Evolutionary conservation across 1,284 basidiomycete species (phyloP), one percentile per base, ranked within the genome.

Genomic region (Sporisorium graminicola): DNA sequence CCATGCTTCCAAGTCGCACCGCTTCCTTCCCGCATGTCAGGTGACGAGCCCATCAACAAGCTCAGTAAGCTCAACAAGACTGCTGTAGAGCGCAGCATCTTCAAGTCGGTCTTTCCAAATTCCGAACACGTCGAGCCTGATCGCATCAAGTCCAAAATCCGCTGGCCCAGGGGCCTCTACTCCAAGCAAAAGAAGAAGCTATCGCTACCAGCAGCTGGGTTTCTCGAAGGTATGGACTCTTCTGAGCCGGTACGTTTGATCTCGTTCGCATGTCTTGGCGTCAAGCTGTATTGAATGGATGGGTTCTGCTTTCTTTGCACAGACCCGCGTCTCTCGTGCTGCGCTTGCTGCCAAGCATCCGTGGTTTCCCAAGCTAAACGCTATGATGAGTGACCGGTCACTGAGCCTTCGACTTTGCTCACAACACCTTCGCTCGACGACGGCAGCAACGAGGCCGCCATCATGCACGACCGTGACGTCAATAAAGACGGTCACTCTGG

Each of bases 171-270:
- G 1, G 24, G 9, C 10, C 35, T 20, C 8, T 52, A 52, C 50
- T 5, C 20, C 2, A 37, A 20, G 20, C n/a, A 37, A 20, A 52
- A 52, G 33, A 52, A 52, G 50, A 52, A 35, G 50, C 50, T 52
- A 9, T 33, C 20, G 8, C 31, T 33, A 9, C 20, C 31, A 20
- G 50, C 31, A 12, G 50, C 50, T 31, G 50, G 50, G 14, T 52
- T 33, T 37, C 33, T 35, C n/a, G 31, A 35, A 35, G 50, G 31
- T 20, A 33, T 52, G 31, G 31, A 33, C 16, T 12, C 50, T 2
- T 35, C 31, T 6, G 31, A 52, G 12, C 50, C 50, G 24, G 50
- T 52, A 52, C 35, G 50, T 52, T 50, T n/a, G 16, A 43, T 26
- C n/a, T 52, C 18, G 49, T 31, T 50, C 20, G 12, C 22, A n/a